Evolutionary conservation across 2,329 filamentous ascomycete species (phyloP).

Genomic region (Corinectria fuckeliana): DNA sequence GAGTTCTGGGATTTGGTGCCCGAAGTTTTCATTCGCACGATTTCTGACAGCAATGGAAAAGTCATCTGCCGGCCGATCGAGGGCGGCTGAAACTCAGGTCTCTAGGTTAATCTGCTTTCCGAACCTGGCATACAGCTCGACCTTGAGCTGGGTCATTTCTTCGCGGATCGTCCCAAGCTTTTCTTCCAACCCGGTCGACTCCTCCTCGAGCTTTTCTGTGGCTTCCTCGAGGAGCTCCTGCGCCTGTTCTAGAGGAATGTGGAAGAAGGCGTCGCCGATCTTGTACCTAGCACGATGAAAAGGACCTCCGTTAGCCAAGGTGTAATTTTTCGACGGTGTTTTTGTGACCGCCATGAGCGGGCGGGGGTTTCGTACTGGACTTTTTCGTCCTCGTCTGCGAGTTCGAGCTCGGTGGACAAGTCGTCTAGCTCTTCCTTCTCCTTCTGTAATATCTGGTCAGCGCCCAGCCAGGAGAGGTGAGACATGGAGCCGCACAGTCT

Average conservation of each 20-base stretch:
- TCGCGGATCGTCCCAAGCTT: constrained; percentile 77
- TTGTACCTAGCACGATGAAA: constrained; percentile 73
- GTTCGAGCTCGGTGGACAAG: constrained; percentile 86
- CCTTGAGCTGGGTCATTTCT: constrained; percentile 90
- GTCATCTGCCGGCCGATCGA: constrained; percentile 29
- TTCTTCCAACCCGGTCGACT: constrained; percentile 78
- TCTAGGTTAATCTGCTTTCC: constrained; percentile 97
- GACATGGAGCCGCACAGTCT: constrained; percentile 68
- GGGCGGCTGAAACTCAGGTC: constrained; percentile 59
- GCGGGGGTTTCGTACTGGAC: constrained; percentile 73
- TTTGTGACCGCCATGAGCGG: background rate
- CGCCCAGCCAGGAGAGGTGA: background rate
- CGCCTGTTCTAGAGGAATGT: constrained; percentile 81
- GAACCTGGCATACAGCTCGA: constrained; percentile 91
- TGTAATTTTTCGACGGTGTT: background rate
- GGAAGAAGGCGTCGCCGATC: constrained; percentile 94
- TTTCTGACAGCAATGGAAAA: constrained; percentile 25
- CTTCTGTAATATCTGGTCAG: constrained; percentile 67
- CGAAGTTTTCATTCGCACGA: constrained; percentile 16
- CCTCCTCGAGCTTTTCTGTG: constrained; percentile 75
- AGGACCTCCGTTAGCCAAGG: background rate
- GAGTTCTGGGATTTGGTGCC: constrained; percentile 18
- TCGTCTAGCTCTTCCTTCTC: constrained; percentile 98
- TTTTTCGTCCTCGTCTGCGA: constrained; percentile 92
- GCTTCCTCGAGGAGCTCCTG: constrained; percentile 81